Percentiles rank a stretch among this genome's conserved stretches.
phyloP scores from a whole-genome alignment of 345 rosid species.

The Citrus medica region DNA sequence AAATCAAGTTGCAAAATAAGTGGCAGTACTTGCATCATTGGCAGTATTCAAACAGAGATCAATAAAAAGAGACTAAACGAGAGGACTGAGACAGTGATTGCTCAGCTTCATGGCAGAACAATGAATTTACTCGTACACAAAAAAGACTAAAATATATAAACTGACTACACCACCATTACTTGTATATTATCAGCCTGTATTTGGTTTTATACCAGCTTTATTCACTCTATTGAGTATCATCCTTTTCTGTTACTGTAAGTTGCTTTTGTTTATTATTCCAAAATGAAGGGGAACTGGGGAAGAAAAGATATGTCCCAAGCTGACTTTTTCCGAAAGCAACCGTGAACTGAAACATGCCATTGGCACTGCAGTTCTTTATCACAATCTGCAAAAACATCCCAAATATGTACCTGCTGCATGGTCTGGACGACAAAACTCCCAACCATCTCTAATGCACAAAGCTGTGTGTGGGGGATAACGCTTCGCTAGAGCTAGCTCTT shows the following conservation, averaged over 20 bases:
- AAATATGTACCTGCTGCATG: slow-evolving; percentile 68
- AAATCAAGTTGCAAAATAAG: not conserved
- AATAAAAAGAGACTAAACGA: not conserved
- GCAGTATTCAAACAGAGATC: not conserved
- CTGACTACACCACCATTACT: not conserved
- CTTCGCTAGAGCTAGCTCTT: slow-evolving; percentile 76
- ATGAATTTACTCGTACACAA: not conserved
- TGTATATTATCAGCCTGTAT: not conserved
- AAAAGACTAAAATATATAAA: no score
- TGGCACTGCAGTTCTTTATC: not conserved
- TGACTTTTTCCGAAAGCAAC: not conserved
- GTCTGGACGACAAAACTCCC: slow-evolving; percentile 92
- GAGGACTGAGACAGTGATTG: not conserved
- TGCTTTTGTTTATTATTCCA: not conserved
- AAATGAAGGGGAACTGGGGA: no score
- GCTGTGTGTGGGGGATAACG: slow-evolving; percentile 84
- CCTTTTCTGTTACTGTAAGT: not conserved
- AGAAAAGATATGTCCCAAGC: not conserved
- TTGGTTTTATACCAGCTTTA: not conserved
- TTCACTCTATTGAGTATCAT: not conserved
- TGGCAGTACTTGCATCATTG: not conserved
- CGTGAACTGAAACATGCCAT: not conserved
- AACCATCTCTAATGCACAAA: slow-evolving; percentile 90
- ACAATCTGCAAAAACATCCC: slow-evolving; percentile 6
- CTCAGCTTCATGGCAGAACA: not conserved